phyloP scores from a whole-genome alignment of 75 land plant genomes.

The Chamaecyparis obtusa region DNA sequence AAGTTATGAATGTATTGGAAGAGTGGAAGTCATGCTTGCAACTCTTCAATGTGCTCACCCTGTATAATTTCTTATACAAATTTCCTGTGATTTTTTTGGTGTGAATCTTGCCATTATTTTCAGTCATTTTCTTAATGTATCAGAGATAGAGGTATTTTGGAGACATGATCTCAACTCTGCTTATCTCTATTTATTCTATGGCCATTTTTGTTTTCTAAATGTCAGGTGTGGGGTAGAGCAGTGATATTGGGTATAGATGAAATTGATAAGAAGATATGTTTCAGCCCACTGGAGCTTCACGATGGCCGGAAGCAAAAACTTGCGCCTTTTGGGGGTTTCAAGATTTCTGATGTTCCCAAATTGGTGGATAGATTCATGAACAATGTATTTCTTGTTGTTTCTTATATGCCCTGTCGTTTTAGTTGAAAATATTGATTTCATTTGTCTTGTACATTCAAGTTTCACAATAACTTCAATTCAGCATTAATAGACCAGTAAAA shows the following conservation, averaged over 20 bases:
- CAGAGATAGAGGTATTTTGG: not conserved
- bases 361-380: slow-evolving; percentile 7
- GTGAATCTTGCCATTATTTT: not conserved
- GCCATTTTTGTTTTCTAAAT: not conserved
- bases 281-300: slow-evolving; percentile 4
- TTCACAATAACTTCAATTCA: not conserved
- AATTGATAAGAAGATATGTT: slow-evolving; percentile 5
- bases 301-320: slow-evolving; percentile 9
- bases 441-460: not conserved
- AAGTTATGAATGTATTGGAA: slow-evolving; percentile 49
- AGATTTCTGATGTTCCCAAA: not conserved
- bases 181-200: not conserved
- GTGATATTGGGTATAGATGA: slow-evolving; percentile 4
- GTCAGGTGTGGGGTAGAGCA: slow-evolving; percentile 8
- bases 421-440: not conserved
- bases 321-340: slow-evolving; percentile 3
- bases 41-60: slow-evolving; percentile 3
- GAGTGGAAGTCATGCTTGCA: slow-evolving; percentile 18
- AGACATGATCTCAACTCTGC: not conserved
- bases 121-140: not conserved
- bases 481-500: not conserved
- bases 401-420: not conserved
- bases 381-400: not conserved
- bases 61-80: not conserved
- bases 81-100: not conserved